Conservation (phyloP, 2,329 filamentous ascomycete species). For the Cadophora sp. region DNA sequence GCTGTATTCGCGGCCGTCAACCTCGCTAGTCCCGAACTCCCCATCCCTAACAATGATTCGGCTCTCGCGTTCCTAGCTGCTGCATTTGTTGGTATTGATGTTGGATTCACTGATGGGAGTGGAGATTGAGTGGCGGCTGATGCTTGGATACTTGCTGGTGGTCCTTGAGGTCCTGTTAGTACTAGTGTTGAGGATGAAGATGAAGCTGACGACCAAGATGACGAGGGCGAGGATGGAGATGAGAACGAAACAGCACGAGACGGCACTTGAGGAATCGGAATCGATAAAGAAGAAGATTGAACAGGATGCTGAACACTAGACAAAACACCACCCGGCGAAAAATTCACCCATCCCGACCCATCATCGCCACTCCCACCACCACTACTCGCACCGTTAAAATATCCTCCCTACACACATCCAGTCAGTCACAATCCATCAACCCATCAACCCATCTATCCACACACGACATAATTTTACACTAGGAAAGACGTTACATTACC, state of each 20-base stretch:
- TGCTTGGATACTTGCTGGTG: not conserved
- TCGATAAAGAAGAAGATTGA: not conserved
- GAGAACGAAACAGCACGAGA: not conserved
- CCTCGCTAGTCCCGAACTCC: not conserved
- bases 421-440: not conserved
- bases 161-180: not conserved
- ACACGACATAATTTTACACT: not conserved
- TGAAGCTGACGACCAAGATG: not conserved
- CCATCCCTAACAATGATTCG: constrained; percentile 4
- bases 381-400: not conserved
- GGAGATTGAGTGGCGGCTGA: not conserved
- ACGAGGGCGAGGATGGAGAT: not conserved
- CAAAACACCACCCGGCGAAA: not conserved
- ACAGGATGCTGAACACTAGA: not conserved
- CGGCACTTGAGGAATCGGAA: not conserved
- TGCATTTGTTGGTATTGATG: not conserved
- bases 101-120: not conserved
- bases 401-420: not conserved
- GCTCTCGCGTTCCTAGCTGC: not conserved
- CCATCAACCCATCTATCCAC: not conserved
- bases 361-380: not conserved
- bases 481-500: constrained; percentile 12
- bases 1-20: constrained; percentile 13
- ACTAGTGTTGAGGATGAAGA: not conserved
- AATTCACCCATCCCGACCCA: not conserved